Conservation (phyloP, 805 yeast genomes). For the Sporopachydermia lactativora region DNA sequence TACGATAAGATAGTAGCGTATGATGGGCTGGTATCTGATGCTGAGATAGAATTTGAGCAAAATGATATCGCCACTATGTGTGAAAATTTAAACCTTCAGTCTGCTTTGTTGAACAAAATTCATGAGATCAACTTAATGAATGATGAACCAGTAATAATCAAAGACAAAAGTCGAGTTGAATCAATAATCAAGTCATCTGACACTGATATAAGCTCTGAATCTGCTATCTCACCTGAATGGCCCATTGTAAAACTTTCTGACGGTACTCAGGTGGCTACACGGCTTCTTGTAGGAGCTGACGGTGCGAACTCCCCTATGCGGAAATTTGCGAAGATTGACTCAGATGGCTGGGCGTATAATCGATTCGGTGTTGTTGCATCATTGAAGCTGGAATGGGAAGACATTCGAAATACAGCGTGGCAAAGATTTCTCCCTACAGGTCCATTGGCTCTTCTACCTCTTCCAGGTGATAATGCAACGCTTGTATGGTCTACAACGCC, state of each 20-base stretch:
- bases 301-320: constrained; percentile 93
- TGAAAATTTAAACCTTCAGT: constrained; percentile 76
- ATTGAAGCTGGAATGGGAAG: constrained; percentile 57
- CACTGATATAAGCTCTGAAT: no score
- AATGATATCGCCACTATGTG: constrained; percentile 69
- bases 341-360: constrained; percentile 87
- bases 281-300: constrained; percentile 88
- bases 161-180: constrained; percentile 57
- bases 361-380: constrained; percentile 92
- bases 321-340: constrained; percentile 61
- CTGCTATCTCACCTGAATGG: constrained; percentile 41
- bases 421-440: constrained; percentile 88
- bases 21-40: constrained; percentile 61
- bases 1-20: constrained; percentile 77
- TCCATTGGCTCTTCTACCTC: constrained; percentile 82
- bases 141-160: constrained; percentile 24
- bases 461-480: constrained; percentile 79
- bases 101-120: constrained; percentile 46
- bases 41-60: constrained; percentile 59
- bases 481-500: constrained; percentile 89
- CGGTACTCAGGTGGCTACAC: constrained; percentile 49
- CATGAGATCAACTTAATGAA: constrained; percentile 23
- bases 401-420: constrained; percentile 68
- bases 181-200: constrained; percentile 24
- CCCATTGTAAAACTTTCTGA: constrained; percentile 56